phyloP scores from a whole-genome alignment of 495 filamentous ascomycete species.

The Podospora didyma region DNA sequence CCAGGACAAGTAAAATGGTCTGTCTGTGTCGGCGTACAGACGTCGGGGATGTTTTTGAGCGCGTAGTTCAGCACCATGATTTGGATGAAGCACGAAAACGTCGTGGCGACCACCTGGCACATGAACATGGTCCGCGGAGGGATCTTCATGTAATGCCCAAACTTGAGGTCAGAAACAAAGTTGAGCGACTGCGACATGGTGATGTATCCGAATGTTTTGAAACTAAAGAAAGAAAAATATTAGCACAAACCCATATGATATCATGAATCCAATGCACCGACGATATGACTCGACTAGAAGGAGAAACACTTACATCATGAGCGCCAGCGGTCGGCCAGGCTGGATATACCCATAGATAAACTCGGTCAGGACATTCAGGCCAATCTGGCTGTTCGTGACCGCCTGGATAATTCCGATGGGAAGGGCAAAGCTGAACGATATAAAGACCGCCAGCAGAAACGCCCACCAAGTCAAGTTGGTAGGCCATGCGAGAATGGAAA shows the following conservation, averaged over 20 bases:
- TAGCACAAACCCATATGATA: not conserved
- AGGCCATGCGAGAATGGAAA: conserved; percentile 60
- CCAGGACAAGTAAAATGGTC: conserved; percentile 67
- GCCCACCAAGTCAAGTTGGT: conserved; percentile 66
- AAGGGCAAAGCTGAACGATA: conserved; percentile 51
- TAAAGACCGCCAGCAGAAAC: conserved; percentile 60
- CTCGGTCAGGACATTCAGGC: conserved; percentile 65
- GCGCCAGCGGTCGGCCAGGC: conserved; percentile 59
- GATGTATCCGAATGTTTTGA: conserved; percentile 73
- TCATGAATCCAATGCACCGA: too few species aligned
- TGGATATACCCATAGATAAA: conserved; percentile 71
- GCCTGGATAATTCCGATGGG: conserved; percentile 61
- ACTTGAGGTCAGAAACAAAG: conserved; percentile 52
- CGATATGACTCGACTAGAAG: too few species aligned
- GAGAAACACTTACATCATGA: conserved; percentile 53
- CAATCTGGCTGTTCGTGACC: conserved; percentile 64
- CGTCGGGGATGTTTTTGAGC: conserved; percentile 54
- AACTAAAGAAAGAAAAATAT: conserved; percentile 30
- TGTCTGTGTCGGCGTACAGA: conserved; percentile 57
- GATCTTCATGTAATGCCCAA: conserved; percentile 73
- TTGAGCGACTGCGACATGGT: conserved; percentile 57
- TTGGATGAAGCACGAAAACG: conserved; percentile 63
- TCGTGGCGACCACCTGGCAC: conserved; percentile 63
- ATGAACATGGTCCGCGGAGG: conserved; percentile 62
- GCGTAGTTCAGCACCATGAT: conserved; percentile 62